These are phyloP conservation scores for Trichoderma erinaceum DNA, from an alignment of 495 filamentous ascomycete genomes.

Conservation along the genomic window DNA sequence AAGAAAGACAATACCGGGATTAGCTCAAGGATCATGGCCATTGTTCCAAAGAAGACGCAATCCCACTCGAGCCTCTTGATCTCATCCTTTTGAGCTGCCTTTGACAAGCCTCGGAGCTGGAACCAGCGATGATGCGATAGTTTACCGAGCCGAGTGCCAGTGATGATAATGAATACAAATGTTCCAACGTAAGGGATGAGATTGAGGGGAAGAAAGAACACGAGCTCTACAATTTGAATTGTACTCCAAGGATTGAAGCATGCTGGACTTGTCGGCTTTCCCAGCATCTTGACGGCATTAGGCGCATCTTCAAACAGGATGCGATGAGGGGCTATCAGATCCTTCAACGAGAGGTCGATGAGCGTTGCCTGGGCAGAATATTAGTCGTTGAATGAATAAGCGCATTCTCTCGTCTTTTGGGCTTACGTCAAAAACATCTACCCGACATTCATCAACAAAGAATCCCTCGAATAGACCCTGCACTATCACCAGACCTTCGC, in stretches of 20 bases:
- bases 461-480: constrained; percentile 73
- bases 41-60: constrained; percentile 51
- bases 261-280: constrained; percentile 63
- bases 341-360: constrained; percentile 43
- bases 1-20: constrained; percentile 80
- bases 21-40: constrained; percentile 58
- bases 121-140: constrained; percentile 67
- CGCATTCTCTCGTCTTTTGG: neutral
- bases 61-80: constrained; percentile 63
- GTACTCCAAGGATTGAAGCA: constrained; percentile 62
- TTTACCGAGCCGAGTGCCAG: constrained; percentile 51
- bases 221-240: constrained; percentile 70
- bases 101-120: constrained; percentile 66
- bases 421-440: constrained; percentile 89
- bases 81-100: constrained; percentile 56
- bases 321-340: constrained; percentile 64
- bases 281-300: constrained; percentile 63
- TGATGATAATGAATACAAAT: constrained; percentile 69
- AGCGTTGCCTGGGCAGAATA: constrained; percentile 34
- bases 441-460: constrained; percentile 71
- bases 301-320: constrained; percentile 56
- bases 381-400: constrained; percentile 19
- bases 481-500: constrained; percentile 74
- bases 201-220: constrained; percentile 78
- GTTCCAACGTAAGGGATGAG: constrained; percentile 83